Conservation (phyloP, 2,329 filamentous ascomycete genomes). For the Colletotrichum eleusines region DNA sequence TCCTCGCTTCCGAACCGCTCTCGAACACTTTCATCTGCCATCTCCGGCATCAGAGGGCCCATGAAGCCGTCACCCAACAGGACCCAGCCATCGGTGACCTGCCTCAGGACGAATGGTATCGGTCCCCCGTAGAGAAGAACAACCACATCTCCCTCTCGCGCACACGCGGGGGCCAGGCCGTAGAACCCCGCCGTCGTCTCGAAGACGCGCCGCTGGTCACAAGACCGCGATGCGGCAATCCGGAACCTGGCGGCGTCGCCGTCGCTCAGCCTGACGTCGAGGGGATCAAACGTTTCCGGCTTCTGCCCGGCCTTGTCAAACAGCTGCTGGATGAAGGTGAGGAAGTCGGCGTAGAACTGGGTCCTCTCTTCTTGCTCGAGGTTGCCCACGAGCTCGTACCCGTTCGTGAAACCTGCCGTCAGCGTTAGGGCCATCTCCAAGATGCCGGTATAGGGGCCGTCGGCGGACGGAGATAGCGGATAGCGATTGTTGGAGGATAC, state of each 20-base stretch:
- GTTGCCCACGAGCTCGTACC: not conserved
- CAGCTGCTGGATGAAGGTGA: too few relatives aligned
- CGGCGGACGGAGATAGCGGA: not conserved
- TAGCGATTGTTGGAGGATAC: conserved; percentile 11
- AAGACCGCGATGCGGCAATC: too few relatives aligned
- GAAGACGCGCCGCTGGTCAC: too few relatives aligned
- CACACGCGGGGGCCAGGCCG: too few relatives aligned
- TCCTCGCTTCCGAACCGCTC: conserved; percentile 1
- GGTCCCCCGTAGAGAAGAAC: conserved; percentile 8
- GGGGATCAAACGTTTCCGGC: too few relatives aligned
- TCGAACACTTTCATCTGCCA: not conserved
- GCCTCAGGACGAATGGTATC: conserved; percentile 17
- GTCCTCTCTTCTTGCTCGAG: too few relatives aligned
- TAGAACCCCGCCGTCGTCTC: too few relatives aligned
- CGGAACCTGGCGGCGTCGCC: too few relatives aligned
- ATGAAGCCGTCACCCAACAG: conserved; percentile 23
- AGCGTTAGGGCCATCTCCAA: conserved; percentile 17
- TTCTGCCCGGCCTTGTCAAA: too few relatives aligned
- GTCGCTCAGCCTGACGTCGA: too few relatives aligned
- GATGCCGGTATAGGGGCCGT: not conserved
- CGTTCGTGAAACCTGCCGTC: conserved; percentile 14
- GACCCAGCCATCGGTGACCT: conserved; percentile 1
- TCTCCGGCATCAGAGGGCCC: conserved; percentile 23
- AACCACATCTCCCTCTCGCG: conserved; percentile 3
- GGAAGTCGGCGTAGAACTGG: too few relatives aligned